These are phyloP conservation scores for Neofusicoccum ribis DNA, from an alignment of 2,329 filamentous ascomycete genomes.

Conservation along the genomic window DNA sequence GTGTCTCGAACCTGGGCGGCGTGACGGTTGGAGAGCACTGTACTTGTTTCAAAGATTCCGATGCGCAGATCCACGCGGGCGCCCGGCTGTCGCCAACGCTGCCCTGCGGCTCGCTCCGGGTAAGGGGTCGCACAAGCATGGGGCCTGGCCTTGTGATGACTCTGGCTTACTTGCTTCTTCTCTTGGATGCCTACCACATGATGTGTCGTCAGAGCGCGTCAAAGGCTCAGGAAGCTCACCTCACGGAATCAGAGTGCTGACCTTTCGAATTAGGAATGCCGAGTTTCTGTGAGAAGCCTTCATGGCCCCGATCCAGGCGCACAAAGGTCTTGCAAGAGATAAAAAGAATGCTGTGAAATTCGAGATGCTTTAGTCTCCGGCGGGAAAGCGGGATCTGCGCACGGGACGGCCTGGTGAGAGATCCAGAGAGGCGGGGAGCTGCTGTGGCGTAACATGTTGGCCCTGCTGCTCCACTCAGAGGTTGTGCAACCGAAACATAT, in stretches of 20 bases:
- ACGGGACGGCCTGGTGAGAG: neutral
- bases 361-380: conserved; percentile 1
- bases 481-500: neutral
- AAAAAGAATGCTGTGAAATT: neutral
- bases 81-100: neutral
- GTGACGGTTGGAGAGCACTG: neutral
- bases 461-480: neutral
- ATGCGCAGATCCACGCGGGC: neutral
- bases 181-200: neutral
- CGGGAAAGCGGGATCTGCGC: neutral
- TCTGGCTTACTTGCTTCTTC: conserved; percentile 4
- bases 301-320: neutral
- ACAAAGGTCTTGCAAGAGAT: neutral
- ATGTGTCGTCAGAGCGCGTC: neutral
- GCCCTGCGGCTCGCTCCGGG: neutral
- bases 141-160: neutral
- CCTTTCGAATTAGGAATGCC: neutral
- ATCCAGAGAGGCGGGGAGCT: neutral
- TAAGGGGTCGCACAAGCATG: neutral
- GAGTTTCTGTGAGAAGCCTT: neutral
- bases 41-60: conserved; percentile 5
- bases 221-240: neutral
- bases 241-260: neutral
- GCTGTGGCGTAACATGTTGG: neutral
- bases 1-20: neutral